Base-by-base conservation (phyloP, 176 grass and related monocot species). In the Dendrocalamus sinicus region DNA sequence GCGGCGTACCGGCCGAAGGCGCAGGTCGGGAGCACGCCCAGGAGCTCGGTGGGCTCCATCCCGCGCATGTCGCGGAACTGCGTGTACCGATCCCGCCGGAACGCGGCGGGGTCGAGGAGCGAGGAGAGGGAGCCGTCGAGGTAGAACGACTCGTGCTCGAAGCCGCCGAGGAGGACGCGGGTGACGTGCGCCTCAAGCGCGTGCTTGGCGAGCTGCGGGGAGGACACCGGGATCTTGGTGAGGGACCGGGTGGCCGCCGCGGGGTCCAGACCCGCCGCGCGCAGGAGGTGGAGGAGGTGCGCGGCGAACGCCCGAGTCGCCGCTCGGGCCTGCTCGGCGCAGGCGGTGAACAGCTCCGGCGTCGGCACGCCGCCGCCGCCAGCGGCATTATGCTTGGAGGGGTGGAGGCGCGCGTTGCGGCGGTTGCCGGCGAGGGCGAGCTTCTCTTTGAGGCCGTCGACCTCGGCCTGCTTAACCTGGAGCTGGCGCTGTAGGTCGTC, bases 131-230 rank as follows among this genome's bases (percentile, higher is more conserved):
- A 98, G 3, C 96, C 96, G 69, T 98, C 96, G 9, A 98, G 81
- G 91, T 96, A 98, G 90, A 98, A 98, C 8, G 96, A 93, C 86
- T 98, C 96, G 61, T 98, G 93, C 89, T 98, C 96, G 84, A 98
- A 98, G 35, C 91, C 93, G 57, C 88, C 86, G 70, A 98, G 94
- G 66, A 95, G 81, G 12, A 78, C 86, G 59, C 86, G 89, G 44
- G 83, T 98, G 2, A 86, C 67, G 90, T 98, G 91, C 23, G 96
- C 86, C 91, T 98, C 96, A 6, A 98, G 86, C 55, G 93, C 91
- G 77, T 96, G 90, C 78, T 92, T 98, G 15, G 96, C 88, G 26
- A 91, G 81, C 69, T 91, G 90, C 83, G 86, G 92, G 4, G 73
- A 81, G 7, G 55, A 76, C 2, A 70, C 70, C 6, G 85, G 53